Conservation (phyloP, 768 basidiomycete species). For the Lenzites betulinus region DNA sequence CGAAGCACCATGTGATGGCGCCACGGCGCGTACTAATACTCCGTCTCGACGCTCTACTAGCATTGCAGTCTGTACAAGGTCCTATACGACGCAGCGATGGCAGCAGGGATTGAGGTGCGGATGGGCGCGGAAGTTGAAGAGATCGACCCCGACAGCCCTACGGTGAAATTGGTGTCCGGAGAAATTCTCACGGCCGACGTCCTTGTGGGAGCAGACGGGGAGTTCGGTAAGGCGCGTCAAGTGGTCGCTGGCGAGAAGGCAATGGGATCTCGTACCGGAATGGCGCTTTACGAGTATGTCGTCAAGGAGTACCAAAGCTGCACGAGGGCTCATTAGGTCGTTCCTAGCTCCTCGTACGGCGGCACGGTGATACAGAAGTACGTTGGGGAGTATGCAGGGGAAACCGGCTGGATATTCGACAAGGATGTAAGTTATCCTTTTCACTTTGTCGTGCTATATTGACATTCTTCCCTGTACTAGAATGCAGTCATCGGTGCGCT, state of each 20-base stretch:
- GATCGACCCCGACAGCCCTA: slow-evolving; percentile 23
- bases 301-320: not conserved
- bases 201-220: slow-evolving; percentile 39
- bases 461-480: not conserved
- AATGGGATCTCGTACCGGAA: slow-evolving; percentile 17
- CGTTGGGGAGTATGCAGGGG: not conserved
- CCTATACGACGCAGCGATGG: slow-evolving; percentile 32
- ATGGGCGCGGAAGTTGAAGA: slow-evolving; percentile 27
- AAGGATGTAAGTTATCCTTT: not conserved
- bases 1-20: not conserved
- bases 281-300: slow-evolving; percentile 31
- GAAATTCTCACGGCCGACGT: slow-evolving; percentile 33
- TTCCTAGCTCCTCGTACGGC: not conserved
- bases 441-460: not conserved
- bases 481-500: slow-evolving; percentile 2
- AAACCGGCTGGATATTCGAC: not conserved
- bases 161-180: slow-evolving; percentile 32
- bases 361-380: not conserved
- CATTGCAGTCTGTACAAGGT: slow-evolving; percentile 35
- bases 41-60: slow-evolving; percentile 12
- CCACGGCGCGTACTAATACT: not conserved
- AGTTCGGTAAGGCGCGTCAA: slow-evolving; percentile 25
- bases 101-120: slow-evolving; percentile 29
- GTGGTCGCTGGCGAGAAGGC: slow-evolving; percentile 19
- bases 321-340: not conserved